phyloP scores from a whole-genome alignment of 2,329 filamentous ascomycete species.

The Cytospora chrysosperma region DNA sequence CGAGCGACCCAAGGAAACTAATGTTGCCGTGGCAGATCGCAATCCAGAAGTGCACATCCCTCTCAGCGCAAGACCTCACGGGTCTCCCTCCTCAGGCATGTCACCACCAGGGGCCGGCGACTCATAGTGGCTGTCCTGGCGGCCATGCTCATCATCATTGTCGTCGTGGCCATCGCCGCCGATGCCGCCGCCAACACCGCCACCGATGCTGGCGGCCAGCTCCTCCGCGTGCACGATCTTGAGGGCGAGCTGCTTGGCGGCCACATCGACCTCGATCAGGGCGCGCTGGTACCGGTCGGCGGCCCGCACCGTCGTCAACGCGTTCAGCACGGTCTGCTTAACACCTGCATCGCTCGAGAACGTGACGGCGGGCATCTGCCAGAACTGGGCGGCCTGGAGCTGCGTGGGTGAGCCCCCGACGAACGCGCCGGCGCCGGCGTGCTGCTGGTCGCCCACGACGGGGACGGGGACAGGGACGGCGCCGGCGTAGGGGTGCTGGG shows the following conservation, averaged over 20 bases:
- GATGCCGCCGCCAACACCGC: conserved; percentile 20
- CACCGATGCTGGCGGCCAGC: conserved; percentile 30
- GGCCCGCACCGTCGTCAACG: conserved; percentile 45
- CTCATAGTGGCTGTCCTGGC: conserved; percentile 8
- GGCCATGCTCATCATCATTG: conserved; percentile 3
- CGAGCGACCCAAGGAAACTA: background rate
- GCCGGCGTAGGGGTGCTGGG: conserved; percentile 20
- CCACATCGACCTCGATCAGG: conserved; percentile 52
- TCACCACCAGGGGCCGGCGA: conserved; percentile 14
- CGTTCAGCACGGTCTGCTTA: conserved; percentile 44
- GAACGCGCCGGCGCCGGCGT: background rate
- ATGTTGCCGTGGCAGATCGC: background rate
- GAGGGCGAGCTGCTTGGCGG: conserved; percentile 54
- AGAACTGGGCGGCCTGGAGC: conserved; percentile 25
- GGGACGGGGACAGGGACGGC: conserved; percentile 18
- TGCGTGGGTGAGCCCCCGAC: conserved; percentile 21
- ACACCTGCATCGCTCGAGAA: conserved; percentile 39
- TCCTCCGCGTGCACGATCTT: conserved; percentile 54
- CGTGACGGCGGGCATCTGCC: conserved; percentile 18
- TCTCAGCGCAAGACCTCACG: background rate
- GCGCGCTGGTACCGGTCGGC: conserved; percentile 46
- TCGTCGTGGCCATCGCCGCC: background rate
- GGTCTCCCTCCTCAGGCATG: conserved; percentile 9
- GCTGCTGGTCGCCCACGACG: conserved; percentile 4
- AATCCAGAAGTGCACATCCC: background rate